Conservation (phyloP, 1,284 basidiomycete species). For the Gymnopus androsaceus region DNA sequence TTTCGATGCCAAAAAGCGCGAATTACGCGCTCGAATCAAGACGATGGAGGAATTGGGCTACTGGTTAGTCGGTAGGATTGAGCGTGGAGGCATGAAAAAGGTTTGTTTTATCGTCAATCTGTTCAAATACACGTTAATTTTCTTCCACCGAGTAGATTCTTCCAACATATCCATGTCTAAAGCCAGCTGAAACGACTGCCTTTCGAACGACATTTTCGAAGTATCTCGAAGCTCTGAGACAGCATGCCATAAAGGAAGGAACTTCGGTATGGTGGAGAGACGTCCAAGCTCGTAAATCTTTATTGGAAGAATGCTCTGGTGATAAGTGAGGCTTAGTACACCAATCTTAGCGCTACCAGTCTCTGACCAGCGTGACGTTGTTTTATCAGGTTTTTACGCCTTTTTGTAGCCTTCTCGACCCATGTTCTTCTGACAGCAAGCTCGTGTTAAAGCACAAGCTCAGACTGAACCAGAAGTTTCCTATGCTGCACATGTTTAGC, state of each 20-base stretch:
- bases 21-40: conserved; percentile 50
- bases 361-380: background rate
- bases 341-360: background rate
- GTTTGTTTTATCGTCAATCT: background rate
- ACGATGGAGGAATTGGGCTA: conserved; percentile 53
- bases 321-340: conserved; percentile 41
- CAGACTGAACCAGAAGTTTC: background rate
- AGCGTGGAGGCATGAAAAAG: conserved; percentile 31
- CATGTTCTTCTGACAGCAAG: conserved; percentile 39
- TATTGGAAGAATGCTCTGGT: conserved; percentile 55
- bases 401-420: conserved; percentile 52
- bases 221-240: conserved; percentile 48
- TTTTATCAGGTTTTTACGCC: conserved; percentile 46
- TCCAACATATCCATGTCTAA: conserved; percentile 49
- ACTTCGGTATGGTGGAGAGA: conserved; percentile 50
- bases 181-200: conserved; percentile 49
- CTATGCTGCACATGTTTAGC: background rate
- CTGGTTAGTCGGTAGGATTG: conserved; percentile 48
- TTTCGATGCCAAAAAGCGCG: conserved; percentile 43
- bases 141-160: conserved; percentile 36
- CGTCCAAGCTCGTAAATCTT: conserved; percentile 51
- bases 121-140: background rate
- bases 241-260: conserved; percentile 34
- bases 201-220: conserved; percentile 52
- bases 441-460: no score